A percentile compares a stretch with the other conserved stretches of the same genome.
These are phyloP conservation scores for Kodamaea arcana DNA, from an alignment of 1,139 yeast genomes.

Conservation along the genomic window DNA sequence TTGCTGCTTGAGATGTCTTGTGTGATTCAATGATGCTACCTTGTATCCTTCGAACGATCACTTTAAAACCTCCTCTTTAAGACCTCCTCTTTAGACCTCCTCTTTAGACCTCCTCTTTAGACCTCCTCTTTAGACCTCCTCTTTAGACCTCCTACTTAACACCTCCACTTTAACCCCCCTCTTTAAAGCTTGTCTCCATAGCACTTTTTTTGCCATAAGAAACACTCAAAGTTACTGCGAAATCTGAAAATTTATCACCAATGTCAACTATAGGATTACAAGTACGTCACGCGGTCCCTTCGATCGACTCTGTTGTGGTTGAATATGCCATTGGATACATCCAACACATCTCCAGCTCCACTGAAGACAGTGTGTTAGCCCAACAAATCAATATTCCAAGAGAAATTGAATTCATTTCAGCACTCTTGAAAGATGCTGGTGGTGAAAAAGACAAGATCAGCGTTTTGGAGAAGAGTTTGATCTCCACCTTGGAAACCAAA, in stretches of 20 bases:
- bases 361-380: conserved; percentile 78
- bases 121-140: too few species aligned
- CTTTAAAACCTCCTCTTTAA: too few species aligned
- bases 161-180: too few species aligned
- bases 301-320: conserved; percentile 84
- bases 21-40: too few species aligned
- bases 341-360: conserved; percentile 67
- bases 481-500: conserved; percentile 49
- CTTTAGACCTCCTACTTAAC: too few species aligned
- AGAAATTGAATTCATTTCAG: conserved; percentile 64
- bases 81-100: too few species aligned
- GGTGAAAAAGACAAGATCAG: conserved; percentile 57
- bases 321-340: conserved; percentile 91
- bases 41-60: too few species aligned
- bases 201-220: too few species aligned
- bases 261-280: conserved; percentile 59
- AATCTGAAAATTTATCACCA: background rate
- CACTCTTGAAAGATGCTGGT: conserved; percentile 75
- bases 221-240: background rate
- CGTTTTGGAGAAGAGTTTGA: conserved; percentile 41
- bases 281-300: conserved; percentile 85
- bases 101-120: too few species aligned
- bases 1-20: too few species aligned
- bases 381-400: conserved; percentile 62
- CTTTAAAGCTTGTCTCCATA: too few species aligned